Base-by-base conservation (phyloP, 768 basidiomycete genomes). In the Cantharellus anzutake region DNA sequence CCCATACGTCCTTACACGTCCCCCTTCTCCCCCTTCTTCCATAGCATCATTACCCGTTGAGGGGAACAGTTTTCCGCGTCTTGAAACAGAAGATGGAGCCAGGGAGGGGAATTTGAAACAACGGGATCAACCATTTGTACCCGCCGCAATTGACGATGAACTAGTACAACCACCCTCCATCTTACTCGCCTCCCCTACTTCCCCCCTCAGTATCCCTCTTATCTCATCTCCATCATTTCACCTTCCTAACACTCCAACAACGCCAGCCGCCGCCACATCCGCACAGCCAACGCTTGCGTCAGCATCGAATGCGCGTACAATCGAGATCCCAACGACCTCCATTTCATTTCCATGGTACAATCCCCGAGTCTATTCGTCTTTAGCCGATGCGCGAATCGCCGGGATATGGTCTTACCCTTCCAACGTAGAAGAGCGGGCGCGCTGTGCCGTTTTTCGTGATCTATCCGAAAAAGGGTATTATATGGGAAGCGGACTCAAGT, bases 401-500 rank as follows among this genome's bases (percentile, higher is more conserved):
- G 81, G 81, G 0, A 69, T 93, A 52, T 94, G 89, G 89, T 71
- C 72, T 16, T 91, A 84, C 66, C 89, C 90, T 0, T 70, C 74
- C 3, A 81, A 73, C 2, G 70, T 78, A 2, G 68, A 74, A 48
- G 83, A 94, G 67, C 75, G 78, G 2, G 88, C 91, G 5, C 76
- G 81, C 59, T 91, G 86, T 63, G 81, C 75, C 5, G 84, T 91
- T 5, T 94, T 91, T 68, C 76, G 77, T 51, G 81, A 80, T 63
- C 68, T 96, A 7, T 89, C 86, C 84, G 79, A 82, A 62, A 78
- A 83, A 70, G 88, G 87, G 0, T 82, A 83, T 68, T 96, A 80
- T 68, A 78, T 96, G 79, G 92, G 92, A 53, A 80, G 80, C 0
- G 93, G 92, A 0, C 80, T 93, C 70, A 86, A 85, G 69, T 99